Evolutionary conservation across 805 yeast genomes (phyloP), one percentile per base, ranked within the genome.

Genomic region (Hanseniaspora lachancei): DNA sequence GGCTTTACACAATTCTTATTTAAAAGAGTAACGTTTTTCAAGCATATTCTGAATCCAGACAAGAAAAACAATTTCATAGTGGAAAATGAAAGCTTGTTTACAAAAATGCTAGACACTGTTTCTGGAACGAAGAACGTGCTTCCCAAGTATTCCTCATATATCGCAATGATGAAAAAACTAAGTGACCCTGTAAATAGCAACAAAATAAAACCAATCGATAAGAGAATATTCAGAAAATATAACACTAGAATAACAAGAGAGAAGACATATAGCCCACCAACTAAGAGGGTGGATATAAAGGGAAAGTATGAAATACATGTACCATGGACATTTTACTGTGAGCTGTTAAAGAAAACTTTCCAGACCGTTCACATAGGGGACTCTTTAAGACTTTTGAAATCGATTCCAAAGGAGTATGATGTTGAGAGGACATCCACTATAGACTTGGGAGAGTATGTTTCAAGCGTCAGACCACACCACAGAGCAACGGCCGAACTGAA

Each of bases 51-150:
- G 10, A 63, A 60, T 29, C 59, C 61, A 43, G 69, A 68, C 57
- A 54, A 54, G 3, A 69, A 65, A 52, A 65, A 68, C 36, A 54
- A 60, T 41, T 60, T 67, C 6, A 66, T 68, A 7, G 60, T 64
- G 2, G 29, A 36, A 8, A 64, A 66, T 13, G 57, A 67, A 40
- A 60, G 63, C 1, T 36, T 49, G 5, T 54, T 64, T 4, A 24
- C 63, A 15, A 52, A 57, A 23, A 56, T 58, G 12, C 60, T 66
- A 6, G 64, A 64, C 44, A 48, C 57, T 21, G 49, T 63, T 18
- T 29, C 15, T 24, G 34, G 34, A n/a, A 36, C 23, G 12, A 51
- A 29, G 18, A 24, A 43, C 24, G 27, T 6, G 5, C 5, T 34
- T n/a, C 29, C 49, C n/a, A 46, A 46, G 34, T 46, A 46, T 18